Evolutionary conservation across 331 rosid genomes (phyloP), one percentile per base, ranked within the genome.

Genomic region (Ulmus americana): DNA sequence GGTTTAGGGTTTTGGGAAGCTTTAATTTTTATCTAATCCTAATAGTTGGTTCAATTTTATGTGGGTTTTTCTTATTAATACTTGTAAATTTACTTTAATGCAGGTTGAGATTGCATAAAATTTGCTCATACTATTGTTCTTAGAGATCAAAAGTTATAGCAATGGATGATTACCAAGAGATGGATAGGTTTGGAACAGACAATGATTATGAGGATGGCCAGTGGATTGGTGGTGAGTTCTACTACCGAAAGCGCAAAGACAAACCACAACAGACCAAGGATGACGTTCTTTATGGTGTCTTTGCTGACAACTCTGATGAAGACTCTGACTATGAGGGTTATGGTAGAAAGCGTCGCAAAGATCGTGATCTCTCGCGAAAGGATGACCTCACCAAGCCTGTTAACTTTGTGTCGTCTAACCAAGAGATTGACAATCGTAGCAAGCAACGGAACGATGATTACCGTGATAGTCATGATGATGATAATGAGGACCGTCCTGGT

Each of bases 91-190:
- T 28, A 28, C 35, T 28, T 28, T 28, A 28, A 28, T 2, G 35
- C 35, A 28, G 35, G 35, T 28, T 28, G 35, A 2, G 35, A 28
- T 28, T 28, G 35, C 35, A 28, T 28, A 28, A 28, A 28, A 1
- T 28, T 28, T 28, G 35, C 35, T 28, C 35, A 28, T 28, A 28
- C 35, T 28, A 20, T 20, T 20, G 35, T 28, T 28, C 35, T 28
- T 28, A 28, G 35, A 28, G 35, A 28, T 28, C 35, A 28, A 28
- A 28, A 28, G 35, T 28, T 28, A 28, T 28, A 54, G 63, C 66
- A 55, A 91, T 90, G 97, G 96, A 88, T 4, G 96, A 86, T 49
- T 79, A 85, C 59, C 90, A 86, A 63, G 97, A 91, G 69, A 86
- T 81, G 95, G 96, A 88, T 75, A 78, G 68, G 50, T 91, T 91